These are phyloP conservation scores for Dovyalis caffra DNA, from an alignment of 345 rosid species.

Conservation along the genomic window DNA sequence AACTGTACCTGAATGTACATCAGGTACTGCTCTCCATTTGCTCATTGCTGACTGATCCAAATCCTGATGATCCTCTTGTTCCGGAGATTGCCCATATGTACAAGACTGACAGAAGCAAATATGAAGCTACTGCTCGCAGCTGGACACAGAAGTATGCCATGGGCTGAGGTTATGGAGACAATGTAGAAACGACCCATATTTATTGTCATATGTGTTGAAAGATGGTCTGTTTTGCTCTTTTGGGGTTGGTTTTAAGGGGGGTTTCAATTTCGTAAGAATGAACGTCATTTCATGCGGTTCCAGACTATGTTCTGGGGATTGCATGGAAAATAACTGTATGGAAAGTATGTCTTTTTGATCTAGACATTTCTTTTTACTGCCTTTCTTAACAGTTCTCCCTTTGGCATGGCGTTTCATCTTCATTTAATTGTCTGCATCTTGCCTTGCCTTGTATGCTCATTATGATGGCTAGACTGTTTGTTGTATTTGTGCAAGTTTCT, in stretches of 20 bases:
- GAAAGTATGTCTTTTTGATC: background rate
- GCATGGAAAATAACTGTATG: background rate
- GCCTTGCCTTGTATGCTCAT: background rate
- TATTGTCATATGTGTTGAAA: background rate
- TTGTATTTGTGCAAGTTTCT: background rate
- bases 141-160: constrained; percentile 51
- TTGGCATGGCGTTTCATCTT: background rate
- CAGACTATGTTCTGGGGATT: background rate
- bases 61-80: constrained; percentile 47
- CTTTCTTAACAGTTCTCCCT: background rate
- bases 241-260: background rate
- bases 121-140: constrained; percentile 44
- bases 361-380: constrained; percentile 3
- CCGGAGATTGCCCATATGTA: constrained; percentile 50
- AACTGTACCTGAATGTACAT: background rate
- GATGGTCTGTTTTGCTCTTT: background rate
- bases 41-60: constrained; percentile 44
- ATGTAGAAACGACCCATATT: background rate
- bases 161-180: constrained; percentile 27
- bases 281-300: background rate
- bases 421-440: background rate
- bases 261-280: background rate
- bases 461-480: background rate
- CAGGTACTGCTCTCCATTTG: constrained; percentile 47
- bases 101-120: constrained; percentile 39